These are phyloP conservation scores for Schizophyllum commune DNA, from an alignment of 1,284 basidiomycete genomes.

Conservation along the genomic window DNA sequence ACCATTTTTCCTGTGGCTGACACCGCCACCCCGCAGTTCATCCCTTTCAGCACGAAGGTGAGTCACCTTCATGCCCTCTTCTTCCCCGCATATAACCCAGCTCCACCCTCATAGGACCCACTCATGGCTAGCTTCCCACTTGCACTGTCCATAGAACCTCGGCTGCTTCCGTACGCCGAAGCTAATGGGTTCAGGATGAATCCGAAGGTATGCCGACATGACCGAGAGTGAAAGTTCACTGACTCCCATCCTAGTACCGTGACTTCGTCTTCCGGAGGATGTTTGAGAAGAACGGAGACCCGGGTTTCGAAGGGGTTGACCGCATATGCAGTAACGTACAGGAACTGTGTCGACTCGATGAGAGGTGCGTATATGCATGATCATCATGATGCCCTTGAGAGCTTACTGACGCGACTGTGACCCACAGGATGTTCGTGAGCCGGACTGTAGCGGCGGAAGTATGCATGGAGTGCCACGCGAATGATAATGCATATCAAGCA, in stretches of 20 bases:
- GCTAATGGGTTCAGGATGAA: slow-evolving; percentile 71
- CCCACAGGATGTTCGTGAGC: slow-evolving; percentile 63
- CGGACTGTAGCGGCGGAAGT: slow-evolving; percentile 72
- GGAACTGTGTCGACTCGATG: slow-evolving; percentile 58
- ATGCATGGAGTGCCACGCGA: slow-evolving; percentile 67
- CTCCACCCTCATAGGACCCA: slow-evolving; percentile 42
- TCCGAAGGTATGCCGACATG: slow-evolving; percentile 41
- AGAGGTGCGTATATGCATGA: slow-evolving; percentile 36
- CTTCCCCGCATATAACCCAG: neutral
- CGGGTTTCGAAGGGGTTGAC: slow-evolving; percentile 43
- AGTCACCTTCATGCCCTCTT: neutral
- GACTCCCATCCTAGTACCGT: slow-evolving; percentile 44
- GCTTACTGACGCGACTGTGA: slow-evolving; percentile 2
- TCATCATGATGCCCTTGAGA: slow-evolving; percentile 2
- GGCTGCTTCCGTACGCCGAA: slow-evolving; percentile 60
- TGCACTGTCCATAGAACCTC: slow-evolving; percentile 65
- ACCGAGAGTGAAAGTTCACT: slow-evolving; percentile 4
- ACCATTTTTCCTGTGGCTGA: neutral
- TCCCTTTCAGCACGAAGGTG: slow-evolving; percentile 45
- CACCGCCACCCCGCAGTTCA: slow-evolving; percentile 40
- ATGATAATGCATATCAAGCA: slow-evolving; percentile 58
- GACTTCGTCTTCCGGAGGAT: slow-evolving; percentile 77
- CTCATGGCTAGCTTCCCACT: slow-evolving; percentile 70
- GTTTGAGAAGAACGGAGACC: slow-evolving; percentile 54
- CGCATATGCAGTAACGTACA: slow-evolving; percentile 61